Evolutionary conservation across 129 eudicot species (phyloP).

Genomic region (Kitagawia praeruptora): DNA sequence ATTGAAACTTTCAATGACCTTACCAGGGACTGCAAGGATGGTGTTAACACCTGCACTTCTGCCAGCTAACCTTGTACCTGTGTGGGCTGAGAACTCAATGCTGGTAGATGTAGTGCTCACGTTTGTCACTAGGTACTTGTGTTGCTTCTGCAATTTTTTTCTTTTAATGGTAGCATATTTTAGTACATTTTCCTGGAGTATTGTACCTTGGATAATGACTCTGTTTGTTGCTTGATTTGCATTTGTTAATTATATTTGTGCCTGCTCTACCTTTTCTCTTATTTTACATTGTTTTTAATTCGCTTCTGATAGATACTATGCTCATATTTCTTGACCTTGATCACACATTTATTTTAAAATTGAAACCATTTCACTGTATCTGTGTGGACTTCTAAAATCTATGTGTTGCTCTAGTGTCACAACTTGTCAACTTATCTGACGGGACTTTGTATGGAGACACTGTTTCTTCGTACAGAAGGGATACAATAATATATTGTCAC

Average conservation of each 20-base stretch:
- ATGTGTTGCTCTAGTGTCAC: not conserved
- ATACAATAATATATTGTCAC: not conserved
- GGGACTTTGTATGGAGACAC: not conserved
- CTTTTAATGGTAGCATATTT: not conserved
- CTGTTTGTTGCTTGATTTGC: not conserved
- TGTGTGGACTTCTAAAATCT: not conserved
- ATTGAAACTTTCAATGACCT: conserved; percentile 89
- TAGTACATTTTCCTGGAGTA: not conserved
- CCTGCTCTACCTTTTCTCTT: not conserved
- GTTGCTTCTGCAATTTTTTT: conserved; percentile 1
- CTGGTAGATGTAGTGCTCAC: conserved; percentile 5
- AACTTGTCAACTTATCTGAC: not conserved
- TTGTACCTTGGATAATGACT: not conserved
- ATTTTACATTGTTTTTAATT: not conserved
- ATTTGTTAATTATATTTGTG: not conserved
- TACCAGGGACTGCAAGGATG: conserved; percentile 87
- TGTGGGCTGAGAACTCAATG: conserved; percentile 12
- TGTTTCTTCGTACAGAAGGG: not conserved
- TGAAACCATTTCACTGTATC: not conserved
- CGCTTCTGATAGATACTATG: not conserved
- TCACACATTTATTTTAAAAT: not conserved
- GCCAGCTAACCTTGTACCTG: conserved; percentile 7
- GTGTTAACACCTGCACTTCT: conserved; percentile 31
- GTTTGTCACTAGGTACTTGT: conserved; percentile 5
- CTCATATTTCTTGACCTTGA: not conserved